Evolutionary conservation across 805 yeast species (phyloP), one percentile per base, ranked within the genome.

Genomic region (Cephaloascus albidus): DNA sequence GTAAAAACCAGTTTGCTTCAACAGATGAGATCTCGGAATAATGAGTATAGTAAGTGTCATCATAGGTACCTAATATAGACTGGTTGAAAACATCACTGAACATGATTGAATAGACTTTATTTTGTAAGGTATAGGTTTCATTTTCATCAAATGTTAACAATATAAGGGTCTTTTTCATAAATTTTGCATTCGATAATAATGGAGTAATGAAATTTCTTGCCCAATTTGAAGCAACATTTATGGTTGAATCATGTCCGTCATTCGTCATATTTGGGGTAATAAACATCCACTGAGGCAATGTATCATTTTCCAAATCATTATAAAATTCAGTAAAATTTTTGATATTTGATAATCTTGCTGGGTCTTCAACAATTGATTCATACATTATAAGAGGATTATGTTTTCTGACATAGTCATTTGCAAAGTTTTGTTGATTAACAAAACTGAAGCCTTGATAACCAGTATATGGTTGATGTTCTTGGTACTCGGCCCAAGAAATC

Each of bases 401-500:
- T 52, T 74, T 71, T 54, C 78, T 68, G 28, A 71, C 68, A 51
- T 72, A 72, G 45, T 67, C 72, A 47, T 66, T 64, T 40, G 71
- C 68, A 32, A 51, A 57, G 36, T 61, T 61, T 36, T 57, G 57
- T 47, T 65, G 70, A 57, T 68, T 61, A 18, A 57, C 51, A 56
- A 54, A 72, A 54, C 66, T 58, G 58, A 61, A 67, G 43, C 78
- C 78, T 40, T 59, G 52, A 62, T 54, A 73, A 32, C 76, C 78
- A 35, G 76, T 53, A 63, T 71, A 72, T 33, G 78, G 78, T 60
- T 60, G 47, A 51, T 70, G 68, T 57, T 73, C 74, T 54, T 70
- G 68, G 59, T 73, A 73, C 57, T 72, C 74, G 39, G 63, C 75
- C 76, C 76, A 72, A 17, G 76, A 62, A 43, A 73, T 69, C 20